Conservation (phyloP, 805 yeast genomes). For the Yarrowia sp. region DNA sequence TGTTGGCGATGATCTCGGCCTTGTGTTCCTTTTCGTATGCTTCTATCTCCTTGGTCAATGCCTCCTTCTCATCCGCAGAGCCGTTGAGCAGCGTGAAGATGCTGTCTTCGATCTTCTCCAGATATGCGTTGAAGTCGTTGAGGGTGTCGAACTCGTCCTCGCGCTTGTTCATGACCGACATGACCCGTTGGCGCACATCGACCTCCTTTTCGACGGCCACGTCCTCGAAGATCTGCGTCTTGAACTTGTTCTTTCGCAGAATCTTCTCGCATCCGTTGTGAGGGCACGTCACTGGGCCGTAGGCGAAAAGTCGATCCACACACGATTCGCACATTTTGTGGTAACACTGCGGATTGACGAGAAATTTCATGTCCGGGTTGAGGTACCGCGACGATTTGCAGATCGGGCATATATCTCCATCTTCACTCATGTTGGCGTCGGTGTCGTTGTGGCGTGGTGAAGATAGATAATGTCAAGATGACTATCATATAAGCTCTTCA, state of each 20-base stretch:
- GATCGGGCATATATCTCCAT: constrained; percentile 85
- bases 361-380: constrained; percentile 87
- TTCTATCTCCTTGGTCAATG: constrained; percentile 52
- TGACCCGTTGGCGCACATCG: constrained; percentile 78
- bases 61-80: constrained; percentile 66
- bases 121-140: constrained; percentile 66
- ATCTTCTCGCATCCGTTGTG: constrained; percentile 87
- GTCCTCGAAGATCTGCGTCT: constrained; percentile 90
- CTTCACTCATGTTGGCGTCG: constrained; percentile 20
- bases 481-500: not conserved
- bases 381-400: constrained; percentile 93
- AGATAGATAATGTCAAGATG: no score
- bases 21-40: constrained; percentile 66
- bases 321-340: constrained; percentile 96
- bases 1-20: constrained; percentile 71
- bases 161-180: constrained; percentile 74
- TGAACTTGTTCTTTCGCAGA: constrained; percentile 82
- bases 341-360: constrained; percentile 95
- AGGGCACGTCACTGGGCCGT: constrained; percentile 97
- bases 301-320: constrained; percentile 88
- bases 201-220: constrained; percentile 86
- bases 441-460: not conserved
- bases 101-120: constrained; percentile 80
- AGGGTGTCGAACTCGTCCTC: constrained; percentile 65
- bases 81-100: constrained; percentile 73